Conservation (phyloP, 371 early-diverging fungal genomes). For the Mucor lusitanicus region DNA sequence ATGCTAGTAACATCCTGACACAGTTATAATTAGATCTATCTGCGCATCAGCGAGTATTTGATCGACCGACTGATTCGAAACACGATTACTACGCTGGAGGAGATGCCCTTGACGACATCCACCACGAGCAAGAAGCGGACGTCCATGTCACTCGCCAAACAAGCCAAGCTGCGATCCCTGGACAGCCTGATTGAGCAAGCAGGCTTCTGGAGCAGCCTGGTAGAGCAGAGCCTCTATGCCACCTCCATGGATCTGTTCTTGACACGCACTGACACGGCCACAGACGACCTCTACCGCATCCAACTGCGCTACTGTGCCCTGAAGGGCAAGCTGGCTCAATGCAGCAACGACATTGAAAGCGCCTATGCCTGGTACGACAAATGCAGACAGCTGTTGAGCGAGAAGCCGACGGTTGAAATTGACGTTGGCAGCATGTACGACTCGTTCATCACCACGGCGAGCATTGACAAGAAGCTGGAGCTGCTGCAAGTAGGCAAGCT, state of each 20-base stretch:
- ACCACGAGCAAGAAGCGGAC: not conserved
- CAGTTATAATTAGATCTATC: slow-evolving; percentile 2
- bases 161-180: slow-evolving; percentile 9
- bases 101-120: not conserved
- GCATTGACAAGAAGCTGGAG: slow-evolving; percentile 35
- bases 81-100: slow-evolving; percentile 9
- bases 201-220: slow-evolving; percentile 7
- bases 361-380: slow-evolving; percentile 46
- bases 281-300: not conserved
- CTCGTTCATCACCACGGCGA: slow-evolving; percentile 21
- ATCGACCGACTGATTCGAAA: slow-evolving; percentile 28
- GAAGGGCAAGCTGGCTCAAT: slow-evolving; percentile 51
- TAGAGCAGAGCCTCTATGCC: not conserved
- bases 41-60: slow-evolving; percentile 35
- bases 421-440: slow-evolving; percentile 43
- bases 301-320: slow-evolving; percentile 38
- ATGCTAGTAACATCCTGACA: not conserved
- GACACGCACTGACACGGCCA: not conserved
- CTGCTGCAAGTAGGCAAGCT: slow-evolving; percentile 29
- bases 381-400: slow-evolving; percentile 26
- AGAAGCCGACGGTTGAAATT: not conserved
- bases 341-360: slow-evolving; percentile 41
- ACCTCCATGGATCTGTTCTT: not conserved
- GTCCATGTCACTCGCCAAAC: slow-evolving; percentile 13
- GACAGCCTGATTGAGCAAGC: slow-evolving; percentile 6